Percentiles rank a stretch among this genome's conserved stretches.
phyloP scores from a whole-genome alignment of 2,329 filamentous ascomycete species.

The Tolypocladium nubicola region DNA sequence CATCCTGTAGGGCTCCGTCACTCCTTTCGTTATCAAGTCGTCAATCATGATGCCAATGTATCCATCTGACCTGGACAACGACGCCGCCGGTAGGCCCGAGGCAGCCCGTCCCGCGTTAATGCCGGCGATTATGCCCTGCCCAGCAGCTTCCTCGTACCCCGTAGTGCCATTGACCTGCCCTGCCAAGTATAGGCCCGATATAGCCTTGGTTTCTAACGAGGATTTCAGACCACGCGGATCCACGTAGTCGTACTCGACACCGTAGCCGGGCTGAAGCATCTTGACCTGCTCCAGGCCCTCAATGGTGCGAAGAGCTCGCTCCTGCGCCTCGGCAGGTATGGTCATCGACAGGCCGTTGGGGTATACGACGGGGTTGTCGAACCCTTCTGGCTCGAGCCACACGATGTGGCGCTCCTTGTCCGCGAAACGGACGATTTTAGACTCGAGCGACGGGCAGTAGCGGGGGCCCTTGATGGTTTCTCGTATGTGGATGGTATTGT shows the following conservation, averaged over 20 bases:
- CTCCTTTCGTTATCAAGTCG: slow-evolving; percentile 91
- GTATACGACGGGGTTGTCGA: slow-evolving; percentile 81
- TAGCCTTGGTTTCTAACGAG: slow-evolving; percentile 91
- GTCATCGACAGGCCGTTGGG: slow-evolving; percentile 98
- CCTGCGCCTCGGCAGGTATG: slow-evolving; percentile 78
- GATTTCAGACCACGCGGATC: slow-evolving; percentile 79
- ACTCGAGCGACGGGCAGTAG: slow-evolving; percentile 92
- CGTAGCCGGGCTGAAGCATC: slow-evolving; percentile 93
- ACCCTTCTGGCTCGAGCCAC: slow-evolving; percentile 95
- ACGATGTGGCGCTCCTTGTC: slow-evolving; percentile 77
- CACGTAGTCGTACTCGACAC: slow-evolving; percentile 97
- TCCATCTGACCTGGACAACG: slow-evolving; percentile 71
- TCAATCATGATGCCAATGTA: slow-evolving; percentile 99
- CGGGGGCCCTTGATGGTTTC: slow-evolving; percentile 90
- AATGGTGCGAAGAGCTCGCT: slow-evolving; percentile 75
- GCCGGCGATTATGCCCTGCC: slow-evolving; percentile 83
- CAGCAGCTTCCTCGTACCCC: slow-evolving; percentile 94
- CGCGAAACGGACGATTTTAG: slow-evolving; percentile 81
- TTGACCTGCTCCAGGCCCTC: slow-evolving; percentile 76
- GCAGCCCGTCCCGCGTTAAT: slow-evolving; percentile 86
- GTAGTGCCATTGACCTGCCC: slow-evolving; percentile 98
- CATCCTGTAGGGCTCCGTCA: slow-evolving; percentile 96
- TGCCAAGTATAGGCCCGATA: slow-evolving; percentile 78
- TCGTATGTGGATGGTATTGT: slow-evolving; percentile 91
- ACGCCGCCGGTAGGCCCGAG: slow-evolving; percentile 51